Conservation (phyloP, 176 grass and related monocot genomes). For the Carex littledalei region DNA sequence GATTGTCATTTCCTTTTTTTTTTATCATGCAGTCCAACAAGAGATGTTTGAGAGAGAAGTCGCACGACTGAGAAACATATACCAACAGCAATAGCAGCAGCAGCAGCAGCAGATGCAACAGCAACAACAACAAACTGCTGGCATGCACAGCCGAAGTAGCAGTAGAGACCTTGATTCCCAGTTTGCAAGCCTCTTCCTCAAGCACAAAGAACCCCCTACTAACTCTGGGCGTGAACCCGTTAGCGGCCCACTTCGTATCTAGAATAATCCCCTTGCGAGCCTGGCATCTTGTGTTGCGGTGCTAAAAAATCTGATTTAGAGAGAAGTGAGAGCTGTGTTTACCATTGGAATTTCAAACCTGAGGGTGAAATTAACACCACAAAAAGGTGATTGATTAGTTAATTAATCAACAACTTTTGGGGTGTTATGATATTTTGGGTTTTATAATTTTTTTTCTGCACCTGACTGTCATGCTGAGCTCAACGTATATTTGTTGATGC, state of each 20-base stretch:
- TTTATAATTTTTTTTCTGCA: conserved; percentile 70
- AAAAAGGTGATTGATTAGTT: conserved; percentile 20
- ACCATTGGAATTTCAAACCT: not conserved
- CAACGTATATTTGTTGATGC: conserved; percentile 57
- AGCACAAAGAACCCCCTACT: conserved; percentile 55
- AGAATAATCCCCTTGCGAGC: conserved; percentile 23
- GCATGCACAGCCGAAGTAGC: conserved; percentile 50
- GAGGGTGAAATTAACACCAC: conserved; percentile 9
- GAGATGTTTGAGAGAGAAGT: conserved; percentile 98
- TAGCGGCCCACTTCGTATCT: conserved; percentile 53
- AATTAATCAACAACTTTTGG: conserved; percentile 13
- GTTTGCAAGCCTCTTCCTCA: conserved; percentile 81
- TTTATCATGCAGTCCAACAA: conserved; percentile 73
- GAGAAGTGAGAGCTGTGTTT: conserved; percentile 23
- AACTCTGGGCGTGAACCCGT: conserved; percentile 38
- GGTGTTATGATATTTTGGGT: conserved; percentile 26
- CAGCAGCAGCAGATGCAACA: conserved; percentile 34
- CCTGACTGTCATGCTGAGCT: conserved; percentile 78
- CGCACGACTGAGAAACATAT: conserved; percentile 49
- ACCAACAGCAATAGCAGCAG: conserved; percentile 67
- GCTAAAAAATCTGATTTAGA: conserved; percentile 5
- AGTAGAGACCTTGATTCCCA: conserved; percentile 85
- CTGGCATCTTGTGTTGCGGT: not conserved
- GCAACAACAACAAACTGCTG: conserved; percentile 25
- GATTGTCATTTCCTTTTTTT: not conserved